phyloP scores from a whole-genome alignment of 2,329 filamentous ascomycete species.

The Verticillium albo-atrum region DNA sequence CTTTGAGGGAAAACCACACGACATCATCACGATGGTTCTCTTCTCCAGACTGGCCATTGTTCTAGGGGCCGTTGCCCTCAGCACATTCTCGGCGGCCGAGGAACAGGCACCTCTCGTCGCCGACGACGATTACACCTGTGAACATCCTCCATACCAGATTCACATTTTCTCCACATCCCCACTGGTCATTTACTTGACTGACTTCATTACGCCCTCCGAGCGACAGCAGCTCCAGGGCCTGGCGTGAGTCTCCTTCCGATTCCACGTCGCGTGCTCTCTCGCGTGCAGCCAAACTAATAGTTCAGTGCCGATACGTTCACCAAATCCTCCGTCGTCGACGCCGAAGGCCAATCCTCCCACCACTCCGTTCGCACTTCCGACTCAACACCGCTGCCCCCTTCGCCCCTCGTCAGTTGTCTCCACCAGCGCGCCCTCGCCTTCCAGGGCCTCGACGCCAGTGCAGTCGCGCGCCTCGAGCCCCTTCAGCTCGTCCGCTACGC shows the following conservation, averaged over 20 bases:
- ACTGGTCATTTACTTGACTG: constrained; percentile 43
- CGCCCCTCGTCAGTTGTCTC: constrained; percentile 39
- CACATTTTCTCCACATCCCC: constrained; percentile 43
- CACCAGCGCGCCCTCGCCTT: constrained; percentile 41
- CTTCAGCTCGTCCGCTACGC: constrained; percentile 44
- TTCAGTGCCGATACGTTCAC: constrained; percentile 36
- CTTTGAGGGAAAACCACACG: background rate
- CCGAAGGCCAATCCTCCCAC: constrained; percentile 24
- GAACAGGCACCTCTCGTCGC: background rate
- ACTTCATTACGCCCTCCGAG: constrained; percentile 39
- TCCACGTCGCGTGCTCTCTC: too few relatives aligned
- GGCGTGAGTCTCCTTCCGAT: constrained; percentile 32
- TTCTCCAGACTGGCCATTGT: background rate
- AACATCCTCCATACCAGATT: constrained; percentile 31
- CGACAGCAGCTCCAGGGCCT: constrained; percentile 34
- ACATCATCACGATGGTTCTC: background rate
- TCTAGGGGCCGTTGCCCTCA: background rate
- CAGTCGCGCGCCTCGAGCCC: constrained; percentile 35
- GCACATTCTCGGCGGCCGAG: background rate
- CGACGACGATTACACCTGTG: constrained; percentile 14
- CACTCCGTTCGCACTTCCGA: constrained; percentile 38
- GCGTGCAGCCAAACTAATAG: constrained; percentile 3
- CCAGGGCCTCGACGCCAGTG: constrained; percentile 33
- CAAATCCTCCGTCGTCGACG: constrained; percentile 35
- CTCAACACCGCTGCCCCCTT: constrained; percentile 37